Conservation (phyloP, 495 filamentous ascomycete genomes). For the Aspergillus affinis region DNA sequence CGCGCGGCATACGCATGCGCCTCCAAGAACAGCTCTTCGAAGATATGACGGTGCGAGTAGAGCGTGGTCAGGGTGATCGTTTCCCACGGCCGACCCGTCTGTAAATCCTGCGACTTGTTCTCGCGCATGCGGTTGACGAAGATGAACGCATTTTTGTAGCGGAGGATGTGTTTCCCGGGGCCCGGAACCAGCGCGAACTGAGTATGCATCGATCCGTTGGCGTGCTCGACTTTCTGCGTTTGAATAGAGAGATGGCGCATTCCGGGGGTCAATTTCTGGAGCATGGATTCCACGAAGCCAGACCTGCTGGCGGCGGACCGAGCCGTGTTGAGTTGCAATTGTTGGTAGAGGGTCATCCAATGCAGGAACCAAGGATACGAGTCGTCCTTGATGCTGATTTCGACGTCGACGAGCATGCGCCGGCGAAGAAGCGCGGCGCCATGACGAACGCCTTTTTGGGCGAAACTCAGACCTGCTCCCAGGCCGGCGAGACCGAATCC, state of each 20-base stretch:
- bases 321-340: constrained; percentile 48
- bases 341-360: constrained; percentile 87
- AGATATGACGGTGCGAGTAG: constrained; percentile 80
- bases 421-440: constrained; percentile 70
- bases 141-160: constrained; percentile 82
- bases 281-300: constrained; percentile 51
- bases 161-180: constrained; percentile 81
- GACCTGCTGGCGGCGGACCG: constrained; percentile 35
- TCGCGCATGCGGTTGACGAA: constrained; percentile 82
- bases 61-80: constrained; percentile 90
- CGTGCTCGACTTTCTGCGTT: constrained; percentile 58
- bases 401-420: constrained; percentile 89
- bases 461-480: constrained; percentile 72
- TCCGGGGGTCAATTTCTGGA: constrained; percentile 58
- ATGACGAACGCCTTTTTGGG: constrained; percentile 68
- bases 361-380: constrained; percentile 92
- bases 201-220: constrained; percentile 67
- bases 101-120: constrained; percentile 65
- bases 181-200: constrained; percentile 89
- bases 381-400: constrained; percentile 89
- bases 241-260: constrained; percentile 69
- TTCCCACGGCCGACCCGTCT: constrained; percentile 86
- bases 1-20: constrained; percentile 74
- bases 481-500: constrained; percentile 86
- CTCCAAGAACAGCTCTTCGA: constrained; percentile 81